Evolutionary conservation across 2,329 filamentous ascomycete genomes (phyloP).

Genomic region (Phoma sp.): DNA sequence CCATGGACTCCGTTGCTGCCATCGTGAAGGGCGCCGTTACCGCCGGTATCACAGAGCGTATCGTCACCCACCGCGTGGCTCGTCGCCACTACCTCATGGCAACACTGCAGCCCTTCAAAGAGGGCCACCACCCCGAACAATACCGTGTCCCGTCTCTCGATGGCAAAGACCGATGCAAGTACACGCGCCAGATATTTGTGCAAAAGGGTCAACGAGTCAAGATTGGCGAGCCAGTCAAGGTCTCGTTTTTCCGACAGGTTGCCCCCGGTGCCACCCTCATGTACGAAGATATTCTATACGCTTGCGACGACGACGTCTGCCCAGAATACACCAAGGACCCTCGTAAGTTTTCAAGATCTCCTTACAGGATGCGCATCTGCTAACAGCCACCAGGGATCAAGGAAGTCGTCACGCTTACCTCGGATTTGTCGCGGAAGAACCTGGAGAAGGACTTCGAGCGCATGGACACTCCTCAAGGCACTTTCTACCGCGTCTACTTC

Average conservation of each 20-base stretch:
- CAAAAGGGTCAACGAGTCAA: constrained; percentile 99
- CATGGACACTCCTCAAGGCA: constrained; percentile 96
- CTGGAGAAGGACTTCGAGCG: constrained; percentile 99
- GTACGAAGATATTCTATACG: constrained; percentile 98
- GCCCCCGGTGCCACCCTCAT: constrained; percentile 96
- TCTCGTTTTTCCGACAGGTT: constrained; percentile 97
- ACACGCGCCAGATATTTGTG: constrained; percentile 96
- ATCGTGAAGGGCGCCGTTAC: constrained; percentile 99
- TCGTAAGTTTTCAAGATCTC: constrained; percentile 69
- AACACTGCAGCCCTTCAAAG: constrained; percentile 97
- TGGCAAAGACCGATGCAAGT: constrained; percentile 98
- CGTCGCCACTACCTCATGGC: constrained; percentile 99
- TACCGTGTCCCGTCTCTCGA: constrained; percentile 97
- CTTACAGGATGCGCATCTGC: background rate
- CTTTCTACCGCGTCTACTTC: constrained; percentile 68
- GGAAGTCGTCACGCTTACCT: constrained; percentile 97
- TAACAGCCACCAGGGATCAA: constrained; percentile 76
- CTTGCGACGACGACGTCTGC: constrained; percentile 96
- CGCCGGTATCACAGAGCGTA: constrained; percentile 94
- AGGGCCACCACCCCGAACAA: constrained; percentile 96
- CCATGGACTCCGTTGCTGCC: constrained; percentile 98
- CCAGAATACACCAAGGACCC: constrained; percentile 99
- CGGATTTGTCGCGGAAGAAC: constrained; percentile 95
- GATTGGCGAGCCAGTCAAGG: constrained; percentile 98
- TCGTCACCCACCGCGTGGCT: constrained; percentile 95